phyloP scores from a whole-genome alignment of 768 basidiomycete species.

The Phlebiopsis gigantea region DNA sequence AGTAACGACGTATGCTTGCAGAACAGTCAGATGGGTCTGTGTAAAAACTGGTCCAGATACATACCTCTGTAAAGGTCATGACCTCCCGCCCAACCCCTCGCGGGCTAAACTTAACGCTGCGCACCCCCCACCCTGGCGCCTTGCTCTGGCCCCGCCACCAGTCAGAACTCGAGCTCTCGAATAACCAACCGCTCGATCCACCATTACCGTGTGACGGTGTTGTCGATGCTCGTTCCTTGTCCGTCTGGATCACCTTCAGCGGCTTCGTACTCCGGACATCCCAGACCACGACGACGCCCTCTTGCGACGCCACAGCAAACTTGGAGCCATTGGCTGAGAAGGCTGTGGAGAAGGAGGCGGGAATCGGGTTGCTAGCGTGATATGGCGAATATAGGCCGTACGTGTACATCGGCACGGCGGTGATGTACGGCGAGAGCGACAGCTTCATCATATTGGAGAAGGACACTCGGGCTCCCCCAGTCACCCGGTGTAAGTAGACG shows the following conservation, averaged over 20 bases:
- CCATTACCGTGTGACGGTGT: conserved; percentile 29
- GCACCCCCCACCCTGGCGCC: conserved; percentile 79
- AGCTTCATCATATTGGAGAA: conserved; percentile 69
- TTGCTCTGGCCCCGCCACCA: conserved; percentile 48
- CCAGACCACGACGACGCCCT: conserved; percentile 77
- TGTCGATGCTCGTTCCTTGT: conserved; percentile 27
- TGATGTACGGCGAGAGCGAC: conserved; percentile 48
- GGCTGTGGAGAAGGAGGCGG: conserved; percentile 76
- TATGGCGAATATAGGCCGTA: conserved; percentile 6
- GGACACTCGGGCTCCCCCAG: conserved; percentile 53
- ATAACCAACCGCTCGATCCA: conserved; percentile 47
- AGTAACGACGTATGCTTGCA: conserved; percentile 72
- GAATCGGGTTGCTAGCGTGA: conserved; percentile 29
- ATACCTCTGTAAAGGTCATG: conserved; percentile 87
- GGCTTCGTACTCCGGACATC: conserved; percentile 73
- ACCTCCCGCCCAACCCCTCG: conserved; percentile 63
- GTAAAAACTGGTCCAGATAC: conserved; percentile 13
- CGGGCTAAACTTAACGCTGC: conserved; percentile 82
- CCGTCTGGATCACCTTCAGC: conserved; percentile 61
- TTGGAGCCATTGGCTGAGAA: conserved; percentile 73
- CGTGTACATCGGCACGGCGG: conserved; percentile 29
- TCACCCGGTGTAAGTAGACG: conserved; percentile 75
- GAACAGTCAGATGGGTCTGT: background rate
- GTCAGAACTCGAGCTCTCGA: conserved; percentile 55
- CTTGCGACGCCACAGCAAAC: conserved; percentile 81